Evolutionary conservation across 768 basidiomycete genomes (phyloP), one percentile per base, ranked within the genome.

Genomic region (Leucocoprinus leucothites): DNA sequence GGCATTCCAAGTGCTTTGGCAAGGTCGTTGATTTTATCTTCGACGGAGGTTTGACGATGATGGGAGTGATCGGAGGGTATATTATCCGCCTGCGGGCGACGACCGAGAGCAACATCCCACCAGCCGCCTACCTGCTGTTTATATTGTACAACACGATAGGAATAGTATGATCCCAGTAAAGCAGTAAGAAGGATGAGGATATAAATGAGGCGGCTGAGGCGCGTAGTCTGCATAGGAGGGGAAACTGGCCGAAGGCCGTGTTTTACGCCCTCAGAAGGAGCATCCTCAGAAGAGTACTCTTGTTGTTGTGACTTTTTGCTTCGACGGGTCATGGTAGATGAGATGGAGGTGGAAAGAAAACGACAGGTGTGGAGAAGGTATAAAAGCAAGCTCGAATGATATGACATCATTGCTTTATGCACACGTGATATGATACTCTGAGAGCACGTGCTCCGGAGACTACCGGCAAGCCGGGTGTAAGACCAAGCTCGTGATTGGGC

Each of bases 1-100:
- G 81, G 77, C 62, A 89, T 78, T 1, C 86, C 88, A 26, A 90
- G 71, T 28, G 78, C 82, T 6, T 71, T 69, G 9, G 87, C 88
- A 9, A 90, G 73, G 13, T 75, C 80, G 48, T 81, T 78, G 51
- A 89, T 80, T 34, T 75, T 73, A 3, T 74, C 71, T 61, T 88
- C 85, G 38, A 89, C 72, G 3, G 65, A 74, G 3, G 6, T 16
- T 28, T 2, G 53, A 43, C 6, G 34, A 35, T 24, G 43, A 19
- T 24, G 14, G 24, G 24, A 25, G 28, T 46, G 45, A 25, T 46
- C 22, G 9, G 24, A 16, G 14, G 80, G 57, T 0, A 74, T 71
- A 38, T n/a, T 3, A 4, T 38, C 38, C 4, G 7, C 16, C 38
- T 38, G 31, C 3, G 38, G 9, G 16, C 11, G 16, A 38, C 38